Percentiles rank a stretch among this genome's conserved stretches.
These are phyloP conservation scores for Fusarium graminum DNA, from an alignment of 2,329 filamentous ascomycete genomes.

Conservation along the genomic window DNA sequence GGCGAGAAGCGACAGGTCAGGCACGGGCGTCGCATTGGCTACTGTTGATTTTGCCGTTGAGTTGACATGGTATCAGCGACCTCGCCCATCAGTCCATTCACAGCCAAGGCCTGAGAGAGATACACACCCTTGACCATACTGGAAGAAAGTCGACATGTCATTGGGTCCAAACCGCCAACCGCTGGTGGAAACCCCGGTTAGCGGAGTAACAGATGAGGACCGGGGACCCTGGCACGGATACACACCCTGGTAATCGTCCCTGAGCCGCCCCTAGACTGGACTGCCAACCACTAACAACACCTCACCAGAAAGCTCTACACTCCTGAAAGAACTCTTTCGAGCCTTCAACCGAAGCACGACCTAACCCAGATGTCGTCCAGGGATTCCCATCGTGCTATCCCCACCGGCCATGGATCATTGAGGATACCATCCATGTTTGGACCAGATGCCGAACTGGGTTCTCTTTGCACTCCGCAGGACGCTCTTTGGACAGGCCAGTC, in stretches of 20 bases:
- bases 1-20: slow-evolving; percentile 26
- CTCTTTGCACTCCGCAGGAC: slow-evolving; percentile 34
- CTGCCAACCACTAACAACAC: slow-evolving; percentile 42
- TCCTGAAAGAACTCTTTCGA: slow-evolving; percentile 28
- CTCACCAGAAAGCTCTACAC: slow-evolving; percentile 45
- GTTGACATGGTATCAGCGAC: slow-evolving; percentile 38
- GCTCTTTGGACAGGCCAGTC: neutral
- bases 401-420: slow-evolving; percentile 41
- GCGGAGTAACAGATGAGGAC: slow-evolving; percentile 21
- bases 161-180: slow-evolving; percentile 34
- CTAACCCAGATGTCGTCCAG: slow-evolving; percentile 25
- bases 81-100: slow-evolving; percentile 45
- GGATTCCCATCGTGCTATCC: slow-evolving; percentile 36
- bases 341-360: slow-evolving; percentile 32
- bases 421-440: slow-evolving; percentile 35
- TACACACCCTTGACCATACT: slow-evolving; percentile 26
- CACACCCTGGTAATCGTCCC: slow-evolving; percentile 28
- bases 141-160: slow-evolving; percentile 27
- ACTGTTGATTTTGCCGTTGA: slow-evolving; percentile 33
- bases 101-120: slow-evolving; percentile 38
- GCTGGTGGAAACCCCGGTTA: slow-evolving; percentile 37
- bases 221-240: slow-evolving; percentile 24
- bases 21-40: slow-evolving; percentile 44
- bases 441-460: slow-evolving; percentile 43
- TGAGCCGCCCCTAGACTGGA: slow-evolving; percentile 42